These are phyloP conservation scores for Phlebiopsis flavidoalba DNA, from an alignment of 768 basidiomycete species.

Conservation along the genomic window DNA sequence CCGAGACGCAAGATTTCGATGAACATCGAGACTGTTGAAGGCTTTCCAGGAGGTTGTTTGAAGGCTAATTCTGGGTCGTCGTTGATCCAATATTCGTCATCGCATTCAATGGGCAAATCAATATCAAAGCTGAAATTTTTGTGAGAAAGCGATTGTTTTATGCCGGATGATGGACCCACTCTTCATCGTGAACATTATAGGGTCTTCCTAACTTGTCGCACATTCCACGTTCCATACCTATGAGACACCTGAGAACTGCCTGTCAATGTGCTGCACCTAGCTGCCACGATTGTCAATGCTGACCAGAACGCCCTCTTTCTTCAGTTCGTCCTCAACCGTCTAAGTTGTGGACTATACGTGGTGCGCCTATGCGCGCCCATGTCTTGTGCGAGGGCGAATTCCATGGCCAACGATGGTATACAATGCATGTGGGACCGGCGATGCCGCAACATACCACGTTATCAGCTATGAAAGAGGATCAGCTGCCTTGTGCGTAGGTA, in stretches of 20 bases:
- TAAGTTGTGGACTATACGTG: slow-evolving; percentile 41
- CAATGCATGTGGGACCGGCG: neutral
- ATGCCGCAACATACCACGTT: slow-evolving; percentile 2
- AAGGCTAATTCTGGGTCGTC: slow-evolving; percentile 49
- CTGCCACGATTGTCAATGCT: neutral
- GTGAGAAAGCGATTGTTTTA: neutral
- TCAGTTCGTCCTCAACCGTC: slow-evolving; percentile 61
- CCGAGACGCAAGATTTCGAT: slow-evolving; percentile 55
- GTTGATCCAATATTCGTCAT: slow-evolving; percentile 70
- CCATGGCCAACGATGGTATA: slow-evolving; percentile 37
- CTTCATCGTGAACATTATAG: slow-evolving; percentile 66
- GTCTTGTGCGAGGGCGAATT: slow-evolving; percentile 46
- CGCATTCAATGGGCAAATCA: slow-evolving; percentile 70
- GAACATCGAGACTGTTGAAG: slow-evolving; percentile 52
- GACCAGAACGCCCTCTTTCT: slow-evolving; percentile 80
- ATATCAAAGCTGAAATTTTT: slow-evolving; percentile 34
- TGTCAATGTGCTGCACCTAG: neutral
- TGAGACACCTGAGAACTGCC: slow-evolving; percentile 37
- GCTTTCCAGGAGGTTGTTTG: slow-evolving; percentile 52
- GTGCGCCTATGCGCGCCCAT: slow-evolving; percentile 71
- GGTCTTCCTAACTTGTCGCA: slow-evolving; percentile 59
- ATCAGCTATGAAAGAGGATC: neutral
- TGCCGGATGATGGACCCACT: slow-evolving; percentile 46
- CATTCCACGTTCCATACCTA: slow-evolving; percentile 38
- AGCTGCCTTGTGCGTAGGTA: too few species aligned